Evolutionary conservation across 2,329 filamentous ascomycete genomes (phyloP), one percentile per base, ranked within the genome.

Genomic region (Fusarium sp.): DNA sequence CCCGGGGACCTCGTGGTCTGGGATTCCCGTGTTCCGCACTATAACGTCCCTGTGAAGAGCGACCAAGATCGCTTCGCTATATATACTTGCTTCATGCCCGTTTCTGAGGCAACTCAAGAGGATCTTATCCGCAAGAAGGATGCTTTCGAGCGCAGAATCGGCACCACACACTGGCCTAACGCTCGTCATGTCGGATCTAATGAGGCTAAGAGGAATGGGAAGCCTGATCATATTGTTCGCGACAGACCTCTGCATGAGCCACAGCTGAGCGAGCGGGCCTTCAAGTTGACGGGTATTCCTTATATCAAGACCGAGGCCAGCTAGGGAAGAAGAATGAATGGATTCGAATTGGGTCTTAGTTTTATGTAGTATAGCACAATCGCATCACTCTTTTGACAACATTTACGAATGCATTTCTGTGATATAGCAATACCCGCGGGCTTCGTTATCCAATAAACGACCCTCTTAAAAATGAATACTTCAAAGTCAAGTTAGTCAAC

Each of bases 131-230:
- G 79, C 12, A 84, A 84, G 78, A 81, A 80, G 72, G 72, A 74
- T 6, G 81, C 81, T 0, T 84, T 80, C 49, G 80, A 83, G 9
- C 67, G 75, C 45, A 45, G 70, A 44, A 27, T 65, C 0, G 81
- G 81, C 3, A 83, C 82, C 0, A 83, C 82, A 0, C 82, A 84
- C 65, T 84, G 80, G 80, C 80, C 80, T 1, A 81, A 81, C 30
- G 79, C 71, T 10, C 68, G 61, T 9, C 71, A 73, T 29, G 45
- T 61, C 4, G 71, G 71, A 9, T 56, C 59, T 0, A 73, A 72
- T 2, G 44, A 65, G 10, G 71, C 71, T 1, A 72, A 68, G 61
- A 68, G 71, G 6, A 57, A 73, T 45, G 71, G 71, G 6, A 65
- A 73, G 57, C 55, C 61, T 11, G 70, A 73, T 6, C 71, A 73